Evolutionary conservation across 2,329 filamentous ascomycete species (phyloP).

Genomic region (Trichoderma pleuroti): DNA sequence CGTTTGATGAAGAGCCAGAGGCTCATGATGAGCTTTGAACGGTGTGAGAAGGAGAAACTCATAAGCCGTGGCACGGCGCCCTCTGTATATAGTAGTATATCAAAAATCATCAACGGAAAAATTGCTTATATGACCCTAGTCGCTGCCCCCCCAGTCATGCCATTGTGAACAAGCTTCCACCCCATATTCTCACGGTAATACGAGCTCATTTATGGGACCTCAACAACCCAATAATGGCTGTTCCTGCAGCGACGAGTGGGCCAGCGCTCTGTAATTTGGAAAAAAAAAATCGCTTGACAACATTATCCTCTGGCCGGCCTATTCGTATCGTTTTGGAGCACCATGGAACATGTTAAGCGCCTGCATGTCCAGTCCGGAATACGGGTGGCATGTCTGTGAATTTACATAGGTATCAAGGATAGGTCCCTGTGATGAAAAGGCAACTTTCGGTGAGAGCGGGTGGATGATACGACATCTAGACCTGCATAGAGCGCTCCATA

Average conservation of each 20-base stretch:
- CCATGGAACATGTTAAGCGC: background rate
- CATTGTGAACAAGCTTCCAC: background rate
- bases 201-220: background rate
- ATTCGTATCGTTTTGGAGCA: background rate
- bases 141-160: background rate
- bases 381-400: background rate
- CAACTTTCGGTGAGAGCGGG: background rate
- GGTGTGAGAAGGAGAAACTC: background rate
- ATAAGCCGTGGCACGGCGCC: background rate
- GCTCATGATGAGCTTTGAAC: constrained; percentile 18
- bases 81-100: background rate
- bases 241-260: background rate
- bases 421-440: background rate
- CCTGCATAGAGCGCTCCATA: background rate
- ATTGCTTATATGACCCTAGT: background rate
- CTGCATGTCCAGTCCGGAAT: background rate
- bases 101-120: background rate
- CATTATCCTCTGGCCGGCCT: background rate
- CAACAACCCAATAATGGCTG: background rate
- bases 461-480: background rate
- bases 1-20: background rate
- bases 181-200: background rate
- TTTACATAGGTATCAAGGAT: background rate
- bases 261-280: background rate
- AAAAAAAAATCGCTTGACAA: background rate